Percentiles rank a stretch among this genome's conserved stretches.
phyloP scores from a whole-genome alignment of 352 stramenopile species.

The Phytophthora pini region DNA sequence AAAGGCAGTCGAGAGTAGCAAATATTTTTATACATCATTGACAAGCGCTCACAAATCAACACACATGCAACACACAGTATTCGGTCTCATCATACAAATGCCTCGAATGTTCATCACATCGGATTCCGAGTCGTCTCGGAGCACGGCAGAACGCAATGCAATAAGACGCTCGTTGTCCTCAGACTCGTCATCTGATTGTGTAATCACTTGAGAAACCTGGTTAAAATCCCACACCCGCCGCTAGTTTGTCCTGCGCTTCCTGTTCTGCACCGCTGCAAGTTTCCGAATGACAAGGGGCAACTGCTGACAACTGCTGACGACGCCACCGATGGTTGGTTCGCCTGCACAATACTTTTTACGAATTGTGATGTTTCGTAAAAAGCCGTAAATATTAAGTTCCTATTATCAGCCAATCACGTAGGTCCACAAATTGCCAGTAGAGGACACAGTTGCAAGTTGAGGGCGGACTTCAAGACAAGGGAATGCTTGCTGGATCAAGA shows the following conservation, averaged over 20 bases:
- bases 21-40: slow-evolving; percentile 90
- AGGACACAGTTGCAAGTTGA: too few relatives aligned
- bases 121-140: slow-evolving; percentile 54
- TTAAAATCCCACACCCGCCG: slow-evolving; percentile 2
- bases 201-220: slow-evolving; percentile 83
- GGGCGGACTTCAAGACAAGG: too few relatives aligned
- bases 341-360: neutral
- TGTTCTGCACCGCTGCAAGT: slow-evolving; percentile 14
- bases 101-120: slow-evolving; percentile 89
- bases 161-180: slow-evolving; percentile 71
- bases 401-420: neutral
- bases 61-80: slow-evolving; percentile 33
- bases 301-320: too few relatives aligned
- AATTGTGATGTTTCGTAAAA: neutral
- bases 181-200: slow-evolving; percentile 93
- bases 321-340: neutral
- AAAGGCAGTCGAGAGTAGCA: slow-evolving; percentile 88
- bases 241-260: neutral
- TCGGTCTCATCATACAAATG: slow-evolving; percentile 93
- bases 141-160: slow-evolving; percentile 85
- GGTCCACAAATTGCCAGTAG: neutral
- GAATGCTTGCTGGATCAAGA: slow-evolving; percentile 12
- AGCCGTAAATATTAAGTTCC: neutral
- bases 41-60: slow-evolving; percentile 40
- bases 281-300: slow-evolving; percentile 16